Percentiles rank a stretch among this genome's conserved stretches.
Conservation (phyloP, 2,329 filamentous ascomycete genomes). For the Seiridium cupressi region DNA sequence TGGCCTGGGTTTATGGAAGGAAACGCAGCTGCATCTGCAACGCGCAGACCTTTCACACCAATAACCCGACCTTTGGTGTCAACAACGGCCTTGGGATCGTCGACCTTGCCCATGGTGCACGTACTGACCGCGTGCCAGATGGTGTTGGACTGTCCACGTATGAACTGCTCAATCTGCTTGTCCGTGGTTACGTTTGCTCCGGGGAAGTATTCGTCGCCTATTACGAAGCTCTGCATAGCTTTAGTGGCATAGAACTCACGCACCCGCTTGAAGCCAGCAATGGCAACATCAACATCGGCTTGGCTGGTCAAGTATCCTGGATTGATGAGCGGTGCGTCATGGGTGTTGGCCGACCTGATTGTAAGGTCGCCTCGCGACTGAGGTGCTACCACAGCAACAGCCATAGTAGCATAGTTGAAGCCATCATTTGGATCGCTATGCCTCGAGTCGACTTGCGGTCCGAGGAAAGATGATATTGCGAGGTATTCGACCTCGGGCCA, state of each 20-base stretch:
- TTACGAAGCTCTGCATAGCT: slow-evolving; percentile 52
- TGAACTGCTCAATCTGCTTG: slow-evolving; percentile 35
- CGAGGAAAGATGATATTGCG: background rate
- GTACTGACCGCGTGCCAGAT: slow-evolving; percentile 52
- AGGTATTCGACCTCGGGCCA: slow-evolving; percentile 10
- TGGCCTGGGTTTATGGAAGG: slow-evolving; percentile 23
- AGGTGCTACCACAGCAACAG: slow-evolving; percentile 31
- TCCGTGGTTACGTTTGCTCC: slow-evolving; percentile 36
- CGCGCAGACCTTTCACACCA: slow-evolving; percentile 49
- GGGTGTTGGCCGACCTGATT: slow-evolving; percentile 49
- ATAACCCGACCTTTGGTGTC: slow-evolving; percentile 51
- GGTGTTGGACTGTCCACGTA: slow-evolving; percentile 26
- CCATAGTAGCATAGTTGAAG: slow-evolving; percentile 27
- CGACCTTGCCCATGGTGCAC: slow-evolving; percentile 49
- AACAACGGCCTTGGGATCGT: slow-evolving; percentile 51
- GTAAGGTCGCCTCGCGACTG: slow-evolving; percentile 55
- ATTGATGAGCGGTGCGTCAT: slow-evolving; percentile 25
- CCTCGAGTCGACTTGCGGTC: background rate
- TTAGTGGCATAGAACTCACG: slow-evolving; percentile 59
- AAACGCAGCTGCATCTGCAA: slow-evolving; percentile 49
- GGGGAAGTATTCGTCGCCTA: slow-evolving; percentile 32
- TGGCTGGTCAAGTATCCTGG: slow-evolving; percentile 27
- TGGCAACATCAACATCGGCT: slow-evolving; percentile 62
- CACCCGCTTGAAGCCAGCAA: slow-evolving; percentile 61
- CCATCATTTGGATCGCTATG: slow-evolving; percentile 19